A percentile compares a stretch with the other conserved stretches of the same genome.
These are phyloP conservation scores for Gleditsia sinensis DNA, from an alignment of 306 rosid genomes.

Conservation along the genomic window DNA sequence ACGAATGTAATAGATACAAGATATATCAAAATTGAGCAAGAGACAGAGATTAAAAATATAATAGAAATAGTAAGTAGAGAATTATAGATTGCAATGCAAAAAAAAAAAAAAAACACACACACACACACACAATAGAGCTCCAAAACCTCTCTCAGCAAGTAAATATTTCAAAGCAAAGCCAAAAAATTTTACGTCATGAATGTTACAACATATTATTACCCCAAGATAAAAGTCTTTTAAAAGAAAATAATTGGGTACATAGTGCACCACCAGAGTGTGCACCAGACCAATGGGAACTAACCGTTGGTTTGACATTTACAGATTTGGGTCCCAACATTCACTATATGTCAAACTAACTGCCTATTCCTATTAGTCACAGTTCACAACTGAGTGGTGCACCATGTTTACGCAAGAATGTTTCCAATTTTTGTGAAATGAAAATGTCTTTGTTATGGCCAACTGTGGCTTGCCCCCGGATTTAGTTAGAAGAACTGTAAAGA, in stretches of 20 bases:
- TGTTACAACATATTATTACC: not conserved
- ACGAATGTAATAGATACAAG: slow-evolving; percentile 1
- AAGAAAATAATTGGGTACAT: not conserved
- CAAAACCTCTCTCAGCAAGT: not conserved
- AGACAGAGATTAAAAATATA: not conserved
- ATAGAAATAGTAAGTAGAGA: not conserved
- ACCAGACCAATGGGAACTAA: slow-evolving; percentile 11
- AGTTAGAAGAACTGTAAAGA: slow-evolving; percentile 8
- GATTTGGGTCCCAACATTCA: slow-evolving; percentile 12
- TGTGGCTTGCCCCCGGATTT: not conserved
- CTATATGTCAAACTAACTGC: not conserved
- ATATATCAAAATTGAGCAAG: slow-evolving; percentile 19
- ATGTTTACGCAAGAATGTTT: not conserved
- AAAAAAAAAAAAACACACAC: too few species aligned
- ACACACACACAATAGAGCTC: not conserved
- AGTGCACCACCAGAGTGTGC: not conserved
- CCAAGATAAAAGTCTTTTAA: not conserved
- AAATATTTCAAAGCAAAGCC: not conserved
- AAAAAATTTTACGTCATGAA: not conserved
- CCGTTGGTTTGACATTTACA: not conserved
- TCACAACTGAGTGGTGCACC: not conserved
- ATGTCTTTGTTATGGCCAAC: not conserved
- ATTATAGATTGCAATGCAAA: not conserved
- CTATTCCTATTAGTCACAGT: not conserved
- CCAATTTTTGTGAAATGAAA: not conserved